Evolutionary conservation across 148 eudicot species (phyloP), one percentile per base, ranked within the genome.

Genomic region (Rhododendron molle): DNA sequence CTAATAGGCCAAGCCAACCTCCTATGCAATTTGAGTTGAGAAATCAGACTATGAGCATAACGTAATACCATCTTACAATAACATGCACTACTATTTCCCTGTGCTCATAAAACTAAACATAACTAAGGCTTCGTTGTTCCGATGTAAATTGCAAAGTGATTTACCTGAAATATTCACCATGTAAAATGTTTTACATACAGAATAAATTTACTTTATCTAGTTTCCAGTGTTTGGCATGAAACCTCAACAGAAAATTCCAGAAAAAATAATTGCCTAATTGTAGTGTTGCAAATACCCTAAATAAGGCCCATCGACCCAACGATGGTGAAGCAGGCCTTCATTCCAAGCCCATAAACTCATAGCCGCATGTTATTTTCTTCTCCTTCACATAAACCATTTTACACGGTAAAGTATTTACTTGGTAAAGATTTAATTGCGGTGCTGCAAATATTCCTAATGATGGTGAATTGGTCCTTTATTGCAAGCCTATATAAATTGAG

Each of bases 1-100:
- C 89, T 92, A 46, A 93, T 43, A 72, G 91, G 90, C 96, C 96
- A 93, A 44, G 80, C 77, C 89, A 83, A 18, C 88, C 86, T 93
- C 93, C 97, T 93, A 85, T 78, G 83, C 82, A 87, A 83, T 34
- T 65, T 46, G 82, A 40, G 67, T 18, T 23, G 16, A 26, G 47
- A 49, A 26, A 28, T 62, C 21, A 52, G 40, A n/a, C 8, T 38
- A 44, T 85, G 60, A 56, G n/a, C 81, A 40, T 44, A 7, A 54
- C 52, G 56, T 4, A n/a, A 47, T 46, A 16, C 12, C 50, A 34
- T 34, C 77, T 13, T 69, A 69, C 36, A 28, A 69, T 40, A 52
- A 12, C 43, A 43, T 44, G 43, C 7, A 46, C 18, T 14, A 46
- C 20, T 10, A 30, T 50, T 52, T 38, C 43, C 56, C 54, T 23